Conservation (phyloP, 805 yeast species). For the Saccharomycopsis fermentans region DNA sequence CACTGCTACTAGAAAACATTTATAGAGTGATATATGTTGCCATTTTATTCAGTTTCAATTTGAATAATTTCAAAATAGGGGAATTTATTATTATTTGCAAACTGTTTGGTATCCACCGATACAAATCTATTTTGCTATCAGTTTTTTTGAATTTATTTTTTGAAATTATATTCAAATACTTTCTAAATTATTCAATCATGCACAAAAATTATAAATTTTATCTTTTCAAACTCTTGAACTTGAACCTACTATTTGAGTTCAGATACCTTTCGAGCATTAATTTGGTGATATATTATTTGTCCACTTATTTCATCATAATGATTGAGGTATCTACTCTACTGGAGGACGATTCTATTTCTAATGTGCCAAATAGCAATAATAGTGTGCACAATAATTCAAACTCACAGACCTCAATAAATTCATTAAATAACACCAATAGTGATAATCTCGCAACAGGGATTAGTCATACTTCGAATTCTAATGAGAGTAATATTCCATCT, state of each 20-base stretch:
- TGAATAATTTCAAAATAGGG: neutral
- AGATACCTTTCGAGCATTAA: neutral
- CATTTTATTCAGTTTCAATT: neutral
- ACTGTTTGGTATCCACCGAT: neutral
- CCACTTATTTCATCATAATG: slow-evolving; percentile 5
- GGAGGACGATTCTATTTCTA: slow-evolving; percentile 1
- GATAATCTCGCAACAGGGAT: neutral
- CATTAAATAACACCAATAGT: neutral
- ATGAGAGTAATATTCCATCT: neutral
- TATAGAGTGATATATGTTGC: neutral
- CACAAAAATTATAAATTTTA: neutral
- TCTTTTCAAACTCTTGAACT: neutral
- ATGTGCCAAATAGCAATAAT: slow-evolving; percentile 7
- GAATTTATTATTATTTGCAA: neutral
- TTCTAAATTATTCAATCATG: neutral
- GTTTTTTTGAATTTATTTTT: neutral
- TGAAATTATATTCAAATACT: neutral
- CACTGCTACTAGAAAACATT: neutral
- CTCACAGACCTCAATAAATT: neutral
- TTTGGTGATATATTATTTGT: neutral
- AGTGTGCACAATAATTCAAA: slow-evolving; percentile 4
- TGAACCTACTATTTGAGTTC: neutral
- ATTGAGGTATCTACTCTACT: slow-evolving; percentile 32
- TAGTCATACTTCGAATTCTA: neutral
- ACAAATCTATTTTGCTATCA: neutral